These are phyloP conservation scores for Venturiaceae sp. DNA, from an alignment of 2,329 filamentous ascomycete species.

Conservation along the genomic window DNA sequence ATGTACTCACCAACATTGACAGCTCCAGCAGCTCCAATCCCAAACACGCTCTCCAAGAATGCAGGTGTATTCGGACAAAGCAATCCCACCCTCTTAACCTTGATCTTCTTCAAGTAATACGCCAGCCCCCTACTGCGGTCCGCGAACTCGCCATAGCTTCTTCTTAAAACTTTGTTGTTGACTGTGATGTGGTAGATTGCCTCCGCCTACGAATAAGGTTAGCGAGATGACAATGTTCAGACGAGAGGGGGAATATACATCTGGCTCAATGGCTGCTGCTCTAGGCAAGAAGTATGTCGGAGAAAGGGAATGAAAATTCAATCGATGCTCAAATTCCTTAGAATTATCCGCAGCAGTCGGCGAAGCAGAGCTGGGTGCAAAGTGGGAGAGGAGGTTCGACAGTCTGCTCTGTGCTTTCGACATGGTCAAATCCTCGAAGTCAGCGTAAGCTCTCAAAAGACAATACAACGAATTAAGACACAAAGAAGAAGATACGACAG, in stretches of 20 bases:
- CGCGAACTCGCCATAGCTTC: constrained; percentile 72
- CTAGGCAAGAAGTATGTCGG: constrained; percentile 82
- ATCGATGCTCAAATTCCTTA: constrained; percentile 36
- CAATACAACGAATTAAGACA: no score
- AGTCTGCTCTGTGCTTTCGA: not conserved
- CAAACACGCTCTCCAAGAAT: constrained; percentile 85
- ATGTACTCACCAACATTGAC: constrained; percentile 54
- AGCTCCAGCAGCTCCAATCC: constrained; percentile 62
- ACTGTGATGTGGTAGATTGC: constrained; percentile 81
- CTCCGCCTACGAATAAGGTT: constrained; percentile 43
- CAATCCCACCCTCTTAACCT: constrained; percentile 70
- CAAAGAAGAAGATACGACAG: no score
- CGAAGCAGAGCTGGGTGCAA: constrained; percentile 23
- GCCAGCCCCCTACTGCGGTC: constrained; percentile 81
- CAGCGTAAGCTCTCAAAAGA: no score
- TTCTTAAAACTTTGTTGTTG: constrained; percentile 62
- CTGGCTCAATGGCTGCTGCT: constrained; percentile 78
- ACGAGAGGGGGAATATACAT: constrained; percentile 34
- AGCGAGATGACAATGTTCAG: not conserved
- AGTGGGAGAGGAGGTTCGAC: constrained; percentile 31
- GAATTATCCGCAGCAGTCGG: constrained; percentile 20
- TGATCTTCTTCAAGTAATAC: constrained; percentile 72
- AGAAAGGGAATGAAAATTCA: constrained; percentile 68
- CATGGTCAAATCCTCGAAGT: no score
- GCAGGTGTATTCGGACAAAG: constrained; percentile 89